Conservation (phyloP, 2,329 filamentous ascomycete genomes). For the Pseudodiploospora longispora region DNA sequence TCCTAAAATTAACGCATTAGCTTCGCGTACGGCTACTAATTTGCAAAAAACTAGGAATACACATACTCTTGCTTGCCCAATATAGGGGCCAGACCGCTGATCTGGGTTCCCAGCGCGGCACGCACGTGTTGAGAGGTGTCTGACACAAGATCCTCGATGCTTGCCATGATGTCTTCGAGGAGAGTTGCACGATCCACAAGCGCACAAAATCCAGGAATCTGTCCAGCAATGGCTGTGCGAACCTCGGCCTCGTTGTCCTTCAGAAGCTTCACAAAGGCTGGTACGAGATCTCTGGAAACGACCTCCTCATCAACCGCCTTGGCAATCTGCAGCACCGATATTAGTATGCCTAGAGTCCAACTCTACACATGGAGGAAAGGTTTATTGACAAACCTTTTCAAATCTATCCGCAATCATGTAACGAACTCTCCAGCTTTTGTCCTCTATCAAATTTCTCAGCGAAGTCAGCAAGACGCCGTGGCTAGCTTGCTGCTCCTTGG, state of each 20-base stretch:
- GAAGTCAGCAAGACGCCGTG: constrained; percentile 89
- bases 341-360: background rate
- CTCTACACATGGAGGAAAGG: background rate
- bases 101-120: constrained; percentile 89
- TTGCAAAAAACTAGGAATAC: constrained; percentile 7
- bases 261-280: constrained; percentile 92
- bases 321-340: constrained; percentile 60
- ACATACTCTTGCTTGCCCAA: constrained; percentile 92
- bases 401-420: constrained; percentile 99
- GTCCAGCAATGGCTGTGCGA: constrained; percentile 89
- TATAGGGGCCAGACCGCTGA: constrained; percentile 92
- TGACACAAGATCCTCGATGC: constrained; percentile 90
- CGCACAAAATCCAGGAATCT: constrained; percentile 94
- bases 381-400: constrained; percentile 62
- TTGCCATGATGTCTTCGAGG: constrained; percentile 92
- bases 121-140: constrained; percentile 96
- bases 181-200: constrained; percentile 81
- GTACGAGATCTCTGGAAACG: constrained; percentile 85
- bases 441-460: constrained; percentile 87
- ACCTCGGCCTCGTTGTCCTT: constrained; percentile 98
- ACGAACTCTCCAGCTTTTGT: constrained; percentile 98
- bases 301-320: constrained; percentile 98
- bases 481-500: constrained; percentile 95
- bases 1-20: constrained; percentile 43
- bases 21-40: background rate